These are phyloP conservation scores for Aureobasidium sp. DNA, from an alignment of 2,329 filamentous ascomycete genomes.

Conservation along the genomic window DNA sequence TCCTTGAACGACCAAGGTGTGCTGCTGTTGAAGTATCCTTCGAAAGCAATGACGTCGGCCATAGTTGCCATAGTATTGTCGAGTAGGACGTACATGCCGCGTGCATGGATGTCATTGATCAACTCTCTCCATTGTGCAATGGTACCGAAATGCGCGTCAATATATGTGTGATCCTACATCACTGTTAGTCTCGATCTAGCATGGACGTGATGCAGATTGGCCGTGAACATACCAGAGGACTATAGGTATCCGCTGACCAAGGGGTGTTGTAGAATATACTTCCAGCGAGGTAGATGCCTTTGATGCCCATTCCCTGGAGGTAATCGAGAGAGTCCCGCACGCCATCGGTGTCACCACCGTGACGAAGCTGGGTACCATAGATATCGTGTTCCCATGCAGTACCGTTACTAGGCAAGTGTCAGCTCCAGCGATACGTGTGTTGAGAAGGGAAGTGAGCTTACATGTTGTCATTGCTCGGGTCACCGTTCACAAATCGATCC, in stretches of 20 bases:
- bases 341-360: conserved; percentile 52
- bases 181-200: conserved; percentile 40
- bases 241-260: conserved; percentile 54
- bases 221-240: conserved; percentile 44
- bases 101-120: conserved; percentile 50
- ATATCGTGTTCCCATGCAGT: conserved; percentile 54
- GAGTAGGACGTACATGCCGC: conserved; percentile 57
- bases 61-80: conserved; percentile 58
- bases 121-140: conserved; percentile 50
- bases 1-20: conserved; percentile 48
- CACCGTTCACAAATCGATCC: conserved; percentile 56
- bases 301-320: conserved; percentile 53
- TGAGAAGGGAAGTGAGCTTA: neutral
- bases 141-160: conserved; percentile 55
- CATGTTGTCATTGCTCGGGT: conserved; percentile 55
- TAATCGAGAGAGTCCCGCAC: conserved; percentile 55
- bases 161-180: conserved; percentile 51
- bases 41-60: conserved; percentile 55
- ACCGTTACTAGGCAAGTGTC: conserved; percentile 33
- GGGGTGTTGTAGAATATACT: conserved; percentile 56
- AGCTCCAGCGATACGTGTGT: neutral
- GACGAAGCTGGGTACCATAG: conserved; percentile 53
- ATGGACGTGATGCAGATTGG: conserved; percentile 29
- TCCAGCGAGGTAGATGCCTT: conserved; percentile 53
- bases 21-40: conserved; percentile 50